Percentiles rank a stretch among this genome's conserved stretches.
These are phyloP conservation scores for Flueggea neowawraea DNA, from an alignment of 441 rosid genomes.

Conservation along the genomic window DNA sequence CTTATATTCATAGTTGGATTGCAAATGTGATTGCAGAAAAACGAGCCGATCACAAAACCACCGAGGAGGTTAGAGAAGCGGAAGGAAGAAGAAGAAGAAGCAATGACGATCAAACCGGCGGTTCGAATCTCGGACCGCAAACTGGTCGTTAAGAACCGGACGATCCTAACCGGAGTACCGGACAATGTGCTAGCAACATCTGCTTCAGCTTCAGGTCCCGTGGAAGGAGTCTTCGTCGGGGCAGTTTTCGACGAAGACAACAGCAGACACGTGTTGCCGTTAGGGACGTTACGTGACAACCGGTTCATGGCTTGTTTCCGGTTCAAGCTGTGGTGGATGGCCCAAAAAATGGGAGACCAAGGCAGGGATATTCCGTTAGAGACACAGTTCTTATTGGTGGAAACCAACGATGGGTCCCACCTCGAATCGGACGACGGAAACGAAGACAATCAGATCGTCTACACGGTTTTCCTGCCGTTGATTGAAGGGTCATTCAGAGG, in stretches of 20 bases:
- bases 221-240: constrained; percentile 79
- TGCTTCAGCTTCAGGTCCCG: constrained; percentile 58
- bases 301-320: constrained; percentile 91
- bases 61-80: constrained; percentile 16
- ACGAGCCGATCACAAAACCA: constrained; percentile 14
- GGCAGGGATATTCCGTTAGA: constrained; percentile 84
- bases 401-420: constrained; percentile 68
- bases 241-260: constrained; percentile 56
- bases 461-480: constrained; percentile 85
- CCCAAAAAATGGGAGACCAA: constrained; percentile 77
- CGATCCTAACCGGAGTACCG: constrained; percentile 60
- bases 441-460: constrained; percentile 53
- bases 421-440: constrained; percentile 51
- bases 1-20: no score
- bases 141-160: constrained; percentile 58
- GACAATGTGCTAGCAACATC: constrained; percentile 74
- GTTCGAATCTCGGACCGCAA: constrained; percentile 63
- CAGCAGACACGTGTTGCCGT: constrained; percentile 57
- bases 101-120: constrained; percentile 83
- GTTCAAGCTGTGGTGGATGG: constrained; percentile 98
- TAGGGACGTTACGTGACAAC: constrained; percentile 58
- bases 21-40: constrained; percentile 26
- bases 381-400: constrained; percentile 80
- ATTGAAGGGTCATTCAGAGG: constrained; percentile 77
- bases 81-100: constrained; percentile 12